These are phyloP conservation scores for Cymbopogon flexuosus DNA, from an alignment of 202 grass and related monocot genomes.

Conservation along the genomic window DNA sequence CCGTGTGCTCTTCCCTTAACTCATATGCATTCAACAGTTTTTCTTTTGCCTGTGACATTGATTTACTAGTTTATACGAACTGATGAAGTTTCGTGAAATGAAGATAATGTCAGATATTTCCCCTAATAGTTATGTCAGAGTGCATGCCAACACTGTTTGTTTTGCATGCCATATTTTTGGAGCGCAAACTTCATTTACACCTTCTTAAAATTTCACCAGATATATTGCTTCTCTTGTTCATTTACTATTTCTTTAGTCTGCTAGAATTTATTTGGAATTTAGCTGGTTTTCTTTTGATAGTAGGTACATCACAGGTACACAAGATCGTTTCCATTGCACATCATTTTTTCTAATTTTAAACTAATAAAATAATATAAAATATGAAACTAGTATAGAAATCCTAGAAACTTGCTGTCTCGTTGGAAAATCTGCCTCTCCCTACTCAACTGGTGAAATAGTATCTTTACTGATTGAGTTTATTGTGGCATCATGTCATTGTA, in stretches of 20 bases:
- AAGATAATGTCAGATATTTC: background rate
- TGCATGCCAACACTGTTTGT: background rate
- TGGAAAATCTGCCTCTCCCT: background rate
- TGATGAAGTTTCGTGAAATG: background rate
- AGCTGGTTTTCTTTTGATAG: background rate
- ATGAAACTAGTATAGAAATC: background rate
- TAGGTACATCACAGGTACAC: background rate
- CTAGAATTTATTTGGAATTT: background rate
- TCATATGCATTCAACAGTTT: too few relatives aligned
- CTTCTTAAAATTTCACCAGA: background rate
- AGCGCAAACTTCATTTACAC: background rate
- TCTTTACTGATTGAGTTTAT: background rate
- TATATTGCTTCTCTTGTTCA: background rate
- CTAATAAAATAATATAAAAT: background rate
- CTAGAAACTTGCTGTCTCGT: background rate
- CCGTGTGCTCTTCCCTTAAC: too few relatives aligned
- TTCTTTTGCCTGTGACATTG: too few relatives aligned
- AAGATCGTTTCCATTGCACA: background rate
- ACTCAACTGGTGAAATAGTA: slow-evolving; percentile 11
- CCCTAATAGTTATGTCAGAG: background rate
- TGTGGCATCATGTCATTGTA: background rate
- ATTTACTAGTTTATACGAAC: background rate
- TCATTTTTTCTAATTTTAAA: background rate
- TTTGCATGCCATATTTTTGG: background rate
- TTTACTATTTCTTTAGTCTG: background rate